Evolutionary conservation across 192 early-diverging fungal species (phyloP).

Genomic region (Rhizophlyctis rosea): DNA sequence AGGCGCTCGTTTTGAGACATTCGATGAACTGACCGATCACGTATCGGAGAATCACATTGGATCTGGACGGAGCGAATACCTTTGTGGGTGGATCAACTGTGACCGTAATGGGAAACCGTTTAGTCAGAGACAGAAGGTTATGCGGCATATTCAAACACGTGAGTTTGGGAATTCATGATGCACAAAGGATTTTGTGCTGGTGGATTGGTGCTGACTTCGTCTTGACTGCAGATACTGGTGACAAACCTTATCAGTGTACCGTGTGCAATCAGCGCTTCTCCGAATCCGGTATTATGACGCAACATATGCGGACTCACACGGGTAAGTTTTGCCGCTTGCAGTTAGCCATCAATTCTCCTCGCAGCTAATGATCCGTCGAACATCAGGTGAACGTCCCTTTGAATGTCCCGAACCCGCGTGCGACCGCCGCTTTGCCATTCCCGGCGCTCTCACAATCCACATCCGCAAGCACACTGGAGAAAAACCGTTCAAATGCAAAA

Average conservation of each 20-base stretch:
- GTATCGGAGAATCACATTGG: conserved; percentile 65
- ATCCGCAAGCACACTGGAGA: conserved; percentile 74
- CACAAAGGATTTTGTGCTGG: too few species aligned
- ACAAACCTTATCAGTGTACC: conserved; percentile 76
- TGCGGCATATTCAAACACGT: conserved; percentile 83
- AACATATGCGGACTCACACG: conserved; percentile 43
- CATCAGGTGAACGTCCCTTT: conserved; percentile 40
- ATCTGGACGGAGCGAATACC: conserved; percentile 40
- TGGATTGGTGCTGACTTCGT: too few species aligned
- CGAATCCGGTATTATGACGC: conserved; percentile 72
- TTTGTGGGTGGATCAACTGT: conserved; percentile 43
- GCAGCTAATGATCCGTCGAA: neutral
- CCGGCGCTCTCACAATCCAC: conserved; percentile 75
- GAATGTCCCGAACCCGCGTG: conserved; percentile 61
- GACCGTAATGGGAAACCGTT: conserved; percentile 38
- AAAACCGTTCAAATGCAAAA: conserved; percentile 74
- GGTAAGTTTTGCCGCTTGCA: conserved; percentile 14
- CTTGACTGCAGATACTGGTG: conserved; percentile 53
- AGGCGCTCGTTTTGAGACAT: conserved; percentile 46
- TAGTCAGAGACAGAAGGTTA: conserved; percentile 43
- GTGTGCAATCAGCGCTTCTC: conserved; percentile 77
- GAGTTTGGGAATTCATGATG: conserved; percentile 1
- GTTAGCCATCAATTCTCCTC: neutral
- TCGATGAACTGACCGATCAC: conserved; percentile 64
- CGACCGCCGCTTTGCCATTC: conserved; percentile 71